Percentiles rank a stretch among this genome's conserved stretches.
Evolutionary conservation across 2,329 filamentous ascomycete genomes (phyloP).

Genomic region (Whalleya microplaca): DNA sequence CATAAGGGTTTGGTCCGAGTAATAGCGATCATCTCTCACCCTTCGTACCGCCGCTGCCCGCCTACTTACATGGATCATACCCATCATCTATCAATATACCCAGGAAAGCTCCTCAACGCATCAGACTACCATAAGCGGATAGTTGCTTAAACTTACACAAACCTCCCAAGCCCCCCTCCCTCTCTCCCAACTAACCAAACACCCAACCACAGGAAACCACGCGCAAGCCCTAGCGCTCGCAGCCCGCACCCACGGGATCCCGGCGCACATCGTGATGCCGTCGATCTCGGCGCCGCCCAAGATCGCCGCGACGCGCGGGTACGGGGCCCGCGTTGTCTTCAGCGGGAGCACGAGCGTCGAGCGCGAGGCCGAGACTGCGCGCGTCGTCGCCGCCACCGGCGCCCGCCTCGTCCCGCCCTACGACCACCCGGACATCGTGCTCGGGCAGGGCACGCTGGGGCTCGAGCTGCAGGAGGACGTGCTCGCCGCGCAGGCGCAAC

Average conservation of each 20-base stretch:
- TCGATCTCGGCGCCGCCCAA: slow-evolving; percentile 82
- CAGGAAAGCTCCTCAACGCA: too few species aligned
- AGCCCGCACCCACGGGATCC: slow-evolving; percentile 71
- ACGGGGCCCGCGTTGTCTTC: slow-evolving; percentile 80
- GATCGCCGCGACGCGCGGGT: slow-evolving; percentile 77
- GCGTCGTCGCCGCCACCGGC: slow-evolving; percentile 71
- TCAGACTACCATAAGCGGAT: too few species aligned
- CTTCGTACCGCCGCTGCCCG: slow-evolving; percentile 7
- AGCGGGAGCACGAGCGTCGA: slow-evolving; percentile 80
- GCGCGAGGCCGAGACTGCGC: slow-evolving; percentile 75
- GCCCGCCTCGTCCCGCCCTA: slow-evolving; percentile 87
- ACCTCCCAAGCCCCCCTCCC: neutral
- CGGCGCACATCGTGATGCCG: slow-evolving; percentile 92
- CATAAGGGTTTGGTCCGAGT: too few species aligned
- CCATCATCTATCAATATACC: too few species aligned
- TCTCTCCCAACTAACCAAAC: slow-evolving; percentile 22
- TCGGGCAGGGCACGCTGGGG: slow-evolving; percentile 89
- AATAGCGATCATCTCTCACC: too few species aligned
- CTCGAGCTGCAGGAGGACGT: slow-evolving; percentile 82
- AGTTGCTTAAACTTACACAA: too few species aligned
- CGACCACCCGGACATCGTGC: slow-evolving; percentile 87
- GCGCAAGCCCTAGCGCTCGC: slow-evolving; percentile 91
- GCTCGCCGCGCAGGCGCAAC: slow-evolving; percentile 42
- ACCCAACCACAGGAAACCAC: slow-evolving; percentile 74
- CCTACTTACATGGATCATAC: neutral